Evolutionary conservation across 306 rosid species (phyloP).

Genomic region (Rosa lucieae): DNA sequence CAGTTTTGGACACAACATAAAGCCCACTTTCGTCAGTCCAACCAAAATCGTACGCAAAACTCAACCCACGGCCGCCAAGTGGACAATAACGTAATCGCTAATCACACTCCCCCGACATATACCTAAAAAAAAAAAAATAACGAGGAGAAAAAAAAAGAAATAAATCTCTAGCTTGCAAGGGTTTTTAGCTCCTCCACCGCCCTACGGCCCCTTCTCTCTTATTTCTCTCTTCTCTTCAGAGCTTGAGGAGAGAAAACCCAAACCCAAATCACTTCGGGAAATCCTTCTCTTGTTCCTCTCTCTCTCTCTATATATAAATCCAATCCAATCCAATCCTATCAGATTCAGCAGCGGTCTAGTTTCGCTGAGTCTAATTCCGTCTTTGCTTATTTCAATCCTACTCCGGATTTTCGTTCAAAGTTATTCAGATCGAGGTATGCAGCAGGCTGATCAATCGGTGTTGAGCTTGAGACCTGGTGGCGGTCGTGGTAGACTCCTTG

Average conservation of each 20-base stretch:
- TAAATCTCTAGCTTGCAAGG: conserved; percentile 24
- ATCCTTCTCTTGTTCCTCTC: not conserved
- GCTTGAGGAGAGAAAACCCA: conserved; percentile 8
- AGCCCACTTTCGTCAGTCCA: conserved; percentile 14
- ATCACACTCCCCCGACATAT: not conserved
- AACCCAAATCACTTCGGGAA: conserved; percentile 3
- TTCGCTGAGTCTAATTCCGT: conserved; percentile 45
- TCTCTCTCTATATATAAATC: not conserved
- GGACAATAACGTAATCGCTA: conserved; percentile 19
- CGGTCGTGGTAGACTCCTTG: conserved; percentile 80
- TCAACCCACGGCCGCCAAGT: not conserved
- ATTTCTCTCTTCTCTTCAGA: conserved; percentile 24
- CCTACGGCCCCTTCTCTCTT: conserved; percentile 24
- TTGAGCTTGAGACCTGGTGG: conserved; percentile 99
- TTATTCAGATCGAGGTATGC: conserved; percentile 86
- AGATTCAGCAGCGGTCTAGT: conserved; percentile 37
- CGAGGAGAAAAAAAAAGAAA: too few species aligned
- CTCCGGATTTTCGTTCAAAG: conserved; percentile 39
- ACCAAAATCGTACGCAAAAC: not conserved
- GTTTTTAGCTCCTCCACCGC: conserved; percentile 42
- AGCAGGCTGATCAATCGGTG: conserved; percentile 87
- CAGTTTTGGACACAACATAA: not conserved
- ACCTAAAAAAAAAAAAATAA: not conserved
- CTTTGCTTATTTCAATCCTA: conserved; percentile 8
- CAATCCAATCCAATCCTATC: conserved; percentile 26